phyloP scores from a whole-genome alignment of 2,329 filamentous ascomycete genomes.

The Knufia petricola region DNA sequence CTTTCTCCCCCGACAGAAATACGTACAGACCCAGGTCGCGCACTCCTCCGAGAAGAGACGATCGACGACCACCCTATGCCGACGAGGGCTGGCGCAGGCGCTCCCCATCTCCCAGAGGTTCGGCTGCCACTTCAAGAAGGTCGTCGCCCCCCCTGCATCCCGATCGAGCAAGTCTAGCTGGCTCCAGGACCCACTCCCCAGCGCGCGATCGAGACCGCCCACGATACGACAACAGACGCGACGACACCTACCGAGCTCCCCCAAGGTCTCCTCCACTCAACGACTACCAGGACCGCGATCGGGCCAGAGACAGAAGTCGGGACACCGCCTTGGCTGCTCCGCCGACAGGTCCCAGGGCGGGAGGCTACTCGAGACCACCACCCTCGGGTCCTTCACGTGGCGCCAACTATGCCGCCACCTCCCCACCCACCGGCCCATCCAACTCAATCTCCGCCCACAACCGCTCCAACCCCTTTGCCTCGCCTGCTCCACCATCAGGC shows the following conservation, averaged over 20 bases:
- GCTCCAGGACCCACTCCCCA: constrained; percentile 4
- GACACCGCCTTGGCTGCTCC: constrained; percentile 19
- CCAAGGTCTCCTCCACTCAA: constrained; percentile 17
- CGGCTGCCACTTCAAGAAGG: constrained; percentile 48
- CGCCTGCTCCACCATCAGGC: constrained; percentile 40
- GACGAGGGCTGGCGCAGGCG: constrained; percentile 45
- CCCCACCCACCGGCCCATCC: constrained; percentile 32
- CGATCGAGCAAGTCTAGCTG: constrained; percentile 39
- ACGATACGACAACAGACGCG: constrained; percentile 8
- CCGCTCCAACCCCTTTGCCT: constrained; percentile 31
- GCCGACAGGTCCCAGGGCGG: constrained; percentile 23
- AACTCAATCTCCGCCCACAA: constrained; percentile 29
- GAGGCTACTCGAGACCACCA: constrained; percentile 21
- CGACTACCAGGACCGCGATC: constrained; percentile 15
- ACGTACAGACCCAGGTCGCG: constrained; percentile 39
- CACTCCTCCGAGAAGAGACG: constrained; percentile 40
- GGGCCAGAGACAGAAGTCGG: constrained; percentile 8
- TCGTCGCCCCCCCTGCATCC: constrained; percentile 52
- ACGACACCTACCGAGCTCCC: constrained; percentile 3
- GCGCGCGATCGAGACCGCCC: constrained; percentile 13
- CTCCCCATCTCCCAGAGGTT: constrained; percentile 46
- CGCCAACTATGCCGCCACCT: constrained; percentile 22
- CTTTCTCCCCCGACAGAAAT: constrained; percentile 21
- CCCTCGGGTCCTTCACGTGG: constrained; percentile 26
- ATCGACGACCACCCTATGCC: constrained; percentile 39